Evolutionary conservation across 768 basidiomycete genomes (phyloP).

Genomic region (Hypsizygus marmoreus): DNA sequence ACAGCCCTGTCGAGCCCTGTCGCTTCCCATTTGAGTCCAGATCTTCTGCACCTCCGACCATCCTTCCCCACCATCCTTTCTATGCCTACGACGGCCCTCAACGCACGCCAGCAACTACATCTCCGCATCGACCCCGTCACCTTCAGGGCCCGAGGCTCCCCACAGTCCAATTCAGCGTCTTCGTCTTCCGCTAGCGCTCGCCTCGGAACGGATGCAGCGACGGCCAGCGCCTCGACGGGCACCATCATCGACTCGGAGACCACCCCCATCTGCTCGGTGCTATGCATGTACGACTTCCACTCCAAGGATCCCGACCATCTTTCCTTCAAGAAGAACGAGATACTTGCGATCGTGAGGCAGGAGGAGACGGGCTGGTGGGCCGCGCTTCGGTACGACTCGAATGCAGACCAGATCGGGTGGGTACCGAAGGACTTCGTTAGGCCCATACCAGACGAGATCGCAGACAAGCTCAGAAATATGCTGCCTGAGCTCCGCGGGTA

Average conservation of each 20-base stretch:
- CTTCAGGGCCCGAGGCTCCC: conserved; percentile 30
- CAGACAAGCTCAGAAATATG: conserved; percentile 46
- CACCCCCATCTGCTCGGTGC: conserved; percentile 48
- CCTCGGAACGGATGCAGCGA: conserved; percentile 28
- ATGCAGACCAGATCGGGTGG: conserved; percentile 68
- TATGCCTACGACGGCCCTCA: conserved; percentile 31
- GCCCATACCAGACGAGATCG: conserved; percentile 51
- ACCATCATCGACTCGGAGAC: conserved; percentile 32
- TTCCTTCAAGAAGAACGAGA: conserved; percentile 64
- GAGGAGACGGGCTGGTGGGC: conserved; percentile 85
- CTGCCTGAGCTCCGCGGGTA: conserved; percentile 46
- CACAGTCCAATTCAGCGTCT: conserved; percentile 35
- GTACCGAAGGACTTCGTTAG: conserved; percentile 73
- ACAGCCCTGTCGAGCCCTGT: no score
- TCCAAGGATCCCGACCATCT: conserved; percentile 64
- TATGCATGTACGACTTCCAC: conserved; percentile 70
- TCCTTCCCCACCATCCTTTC: conserved; percentile 1
- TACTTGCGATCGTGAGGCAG: conserved; percentile 66
- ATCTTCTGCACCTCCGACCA: background rate
- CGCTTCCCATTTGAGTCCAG: no score
- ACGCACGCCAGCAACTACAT: conserved; percentile 41
- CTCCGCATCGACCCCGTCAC: conserved; percentile 40
- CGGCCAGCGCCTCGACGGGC: no score
- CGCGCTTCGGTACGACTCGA: conserved; percentile 59
- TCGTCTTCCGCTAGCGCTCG: conserved; percentile 34